A percentile compares a stretch with the other conserved stretches of the same genome.
phyloP scores from a whole-genome alignment of 805 yeast species.

The Kodamaea sagamina region DNA sequence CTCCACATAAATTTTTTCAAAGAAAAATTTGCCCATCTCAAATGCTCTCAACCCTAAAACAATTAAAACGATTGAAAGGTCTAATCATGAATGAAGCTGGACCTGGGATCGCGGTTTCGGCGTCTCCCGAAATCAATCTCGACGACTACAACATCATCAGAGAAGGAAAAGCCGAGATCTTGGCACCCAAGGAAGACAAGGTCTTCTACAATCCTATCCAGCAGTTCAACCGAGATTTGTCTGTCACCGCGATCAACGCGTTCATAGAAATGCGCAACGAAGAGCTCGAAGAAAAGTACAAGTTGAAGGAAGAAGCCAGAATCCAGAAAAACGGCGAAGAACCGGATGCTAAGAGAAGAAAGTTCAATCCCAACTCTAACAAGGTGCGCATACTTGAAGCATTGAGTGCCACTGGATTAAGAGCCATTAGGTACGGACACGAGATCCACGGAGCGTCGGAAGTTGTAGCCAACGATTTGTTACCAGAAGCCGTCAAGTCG shows the following conservation, averaged over 20 bases:
- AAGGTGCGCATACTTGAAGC: slow-evolving; percentile 78
- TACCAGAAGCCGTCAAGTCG: slow-evolving; percentile 80
- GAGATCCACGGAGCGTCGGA: slow-evolving; percentile 77
- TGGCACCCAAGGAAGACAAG: slow-evolving; percentile 76
- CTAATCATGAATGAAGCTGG: slow-evolving; percentile 8
- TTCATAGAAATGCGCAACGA: slow-evolving; percentile 69
- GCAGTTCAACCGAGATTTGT: slow-evolving; percentile 91
- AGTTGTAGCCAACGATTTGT: slow-evolving; percentile 87
- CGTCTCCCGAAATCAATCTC: slow-evolving; percentile 18
- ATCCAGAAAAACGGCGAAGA: slow-evolving; percentile 9
- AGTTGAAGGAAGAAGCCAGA: slow-evolving; percentile 22
- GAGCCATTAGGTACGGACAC: slow-evolving; percentile 91
- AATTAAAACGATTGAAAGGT: slow-evolving; percentile 7
- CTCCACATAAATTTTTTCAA: background rate
- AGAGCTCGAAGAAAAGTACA: slow-evolving; percentile 29
- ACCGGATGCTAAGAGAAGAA: slow-evolving; percentile 17
- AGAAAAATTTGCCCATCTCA: slow-evolving; percentile 7
- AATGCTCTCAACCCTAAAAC: slow-evolving; percentile 8
- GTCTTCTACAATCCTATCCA: slow-evolving; percentile 97
- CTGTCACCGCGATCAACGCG: slow-evolving; percentile 81
- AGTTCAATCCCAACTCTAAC: slow-evolving; percentile 10
- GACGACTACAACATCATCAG: slow-evolving; percentile 38
- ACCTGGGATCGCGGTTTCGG: background rate
- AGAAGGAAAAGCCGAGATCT: slow-evolving; percentile 85
- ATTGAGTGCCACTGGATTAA: slow-evolving; percentile 88